Percentiles rank a stretch among this genome's conserved stretches.
These are phyloP conservation scores for Gamarada debralockiae DNA, from an alignment of 495 filamentous ascomycete species.

Conservation along the genomic window DNA sequence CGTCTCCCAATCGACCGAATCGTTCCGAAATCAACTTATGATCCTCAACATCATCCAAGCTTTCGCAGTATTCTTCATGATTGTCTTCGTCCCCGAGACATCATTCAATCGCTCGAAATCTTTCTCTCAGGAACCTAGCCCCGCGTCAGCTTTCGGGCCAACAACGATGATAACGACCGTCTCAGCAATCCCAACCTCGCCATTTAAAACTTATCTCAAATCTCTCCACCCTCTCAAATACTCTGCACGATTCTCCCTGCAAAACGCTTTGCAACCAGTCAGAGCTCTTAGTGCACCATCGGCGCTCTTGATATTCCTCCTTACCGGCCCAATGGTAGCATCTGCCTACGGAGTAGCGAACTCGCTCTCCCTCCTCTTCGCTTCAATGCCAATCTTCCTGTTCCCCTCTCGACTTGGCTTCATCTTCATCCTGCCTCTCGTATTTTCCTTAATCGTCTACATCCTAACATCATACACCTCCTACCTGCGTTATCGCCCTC, in stretches of 20 bases:
- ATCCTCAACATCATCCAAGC: slow-evolving; percentile 43
- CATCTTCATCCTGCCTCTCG: slow-evolving; percentile 30
- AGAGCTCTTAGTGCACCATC: slow-evolving; percentile 42
- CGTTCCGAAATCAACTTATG: slow-evolving; percentile 40
- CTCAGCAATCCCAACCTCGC: slow-evolving; percentile 26
- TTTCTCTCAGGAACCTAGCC: slow-evolving; percentile 20
- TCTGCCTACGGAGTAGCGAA: slow-evolving; percentile 38
- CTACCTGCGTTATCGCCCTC: slow-evolving; percentile 3
- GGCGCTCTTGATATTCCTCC: slow-evolving; percentile 36
- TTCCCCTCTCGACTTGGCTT: slow-evolving; percentile 34
- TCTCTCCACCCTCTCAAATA: slow-evolving; percentile 31
- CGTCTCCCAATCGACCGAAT: slow-evolving; percentile 30
- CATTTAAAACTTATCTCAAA: slow-evolving; percentile 34
- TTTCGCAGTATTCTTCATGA: slow-evolving; percentile 37
- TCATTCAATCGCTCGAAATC: slow-evolving; percentile 35
- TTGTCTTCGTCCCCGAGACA: slow-evolving; percentile 47
- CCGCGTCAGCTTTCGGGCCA: neutral
- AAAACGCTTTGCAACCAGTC: slow-evolving; percentile 34
- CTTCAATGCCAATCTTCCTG: slow-evolving; percentile 38
- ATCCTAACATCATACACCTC: neutral
- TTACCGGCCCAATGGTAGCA: slow-evolving; percentile 37
- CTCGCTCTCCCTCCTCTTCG: slow-evolving; percentile 43
- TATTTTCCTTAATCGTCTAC: slow-evolving; percentile 7
- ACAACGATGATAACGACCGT: slow-evolving; percentile 28
- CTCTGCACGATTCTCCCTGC: slow-evolving; percentile 19